phyloP scores from a whole-genome alignment of 2,329 filamentous ascomycete species.

The Fusarium transvaalense region DNA sequence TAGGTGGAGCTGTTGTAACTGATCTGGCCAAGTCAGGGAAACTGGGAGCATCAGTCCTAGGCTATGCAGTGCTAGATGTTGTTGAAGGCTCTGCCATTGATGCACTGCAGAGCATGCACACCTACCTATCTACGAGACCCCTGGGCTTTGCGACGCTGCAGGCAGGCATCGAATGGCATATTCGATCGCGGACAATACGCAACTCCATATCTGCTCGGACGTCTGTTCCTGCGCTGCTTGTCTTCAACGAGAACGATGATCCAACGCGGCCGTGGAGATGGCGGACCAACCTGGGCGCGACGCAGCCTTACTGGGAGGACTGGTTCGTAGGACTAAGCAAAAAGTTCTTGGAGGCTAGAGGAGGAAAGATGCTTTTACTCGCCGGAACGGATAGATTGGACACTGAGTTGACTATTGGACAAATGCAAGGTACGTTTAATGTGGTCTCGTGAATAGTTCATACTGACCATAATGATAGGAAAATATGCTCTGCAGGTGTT shows the following conservation, averaged over 20 bases:
- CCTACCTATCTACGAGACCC: slow-evolving; percentile 86
- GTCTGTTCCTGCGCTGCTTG: slow-evolving; percentile 85
- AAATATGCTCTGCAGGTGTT: slow-evolving; percentile 97
- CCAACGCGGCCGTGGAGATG: slow-evolving; percentile 75
- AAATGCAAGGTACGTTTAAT: slow-evolving; percentile 85
- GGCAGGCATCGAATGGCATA: slow-evolving; percentile 93
- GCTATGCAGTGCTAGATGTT: slow-evolving; percentile 92
- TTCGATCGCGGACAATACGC: slow-evolving; percentile 86
- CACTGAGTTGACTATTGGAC: slow-evolving; percentile 92
- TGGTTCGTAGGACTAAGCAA: slow-evolving; percentile 92
- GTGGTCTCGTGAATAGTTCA: neutral
- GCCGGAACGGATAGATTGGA: slow-evolving; percentile 92
- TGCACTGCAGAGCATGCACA: slow-evolving; percentile 92
- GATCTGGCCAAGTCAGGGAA: slow-evolving; percentile 78
- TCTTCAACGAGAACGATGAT: slow-evolving; percentile 57
- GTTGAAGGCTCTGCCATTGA: slow-evolving; percentile 97
- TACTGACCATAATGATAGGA: slow-evolving; percentile 60
- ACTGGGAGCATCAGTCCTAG: slow-evolving; percentile 78
- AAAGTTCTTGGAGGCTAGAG: slow-evolving; percentile 85
- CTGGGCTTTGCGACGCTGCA: slow-evolving; percentile 80
- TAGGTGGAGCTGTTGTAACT: slow-evolving; percentile 92
- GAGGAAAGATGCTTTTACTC: slow-evolving; percentile 86
- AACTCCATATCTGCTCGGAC: slow-evolving; percentile 86
- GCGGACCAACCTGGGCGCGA: slow-evolving; percentile 85
- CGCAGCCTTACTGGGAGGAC: slow-evolving; percentile 91